phyloP scores from a whole-genome alignment of 495 filamentous ascomycete genomes.

The Platismatia glauca region DNA sequence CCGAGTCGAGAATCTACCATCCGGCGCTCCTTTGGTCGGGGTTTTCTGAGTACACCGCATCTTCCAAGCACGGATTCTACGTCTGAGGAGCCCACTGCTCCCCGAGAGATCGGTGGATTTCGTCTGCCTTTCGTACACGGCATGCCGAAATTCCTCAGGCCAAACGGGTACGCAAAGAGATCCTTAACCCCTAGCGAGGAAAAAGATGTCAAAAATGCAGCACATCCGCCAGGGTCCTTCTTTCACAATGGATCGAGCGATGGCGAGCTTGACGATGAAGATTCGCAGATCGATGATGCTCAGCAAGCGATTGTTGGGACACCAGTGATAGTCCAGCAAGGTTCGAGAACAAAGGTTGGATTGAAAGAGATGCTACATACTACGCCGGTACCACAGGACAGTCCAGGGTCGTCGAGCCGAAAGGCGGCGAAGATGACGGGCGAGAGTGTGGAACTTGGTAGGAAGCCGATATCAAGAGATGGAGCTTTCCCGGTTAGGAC shows the following conservation, averaged over 20 bases:
- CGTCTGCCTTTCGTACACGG: not conserved
- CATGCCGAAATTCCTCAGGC: constrained; percentile 4
- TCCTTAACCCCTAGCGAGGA: not conserved
- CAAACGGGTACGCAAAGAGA: not conserved
- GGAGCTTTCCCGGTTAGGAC: constrained; percentile 8
- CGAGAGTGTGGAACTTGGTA: not conserved
- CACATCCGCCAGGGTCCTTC: constrained; percentile 10
- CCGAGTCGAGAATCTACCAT: constrained; percentile 1
- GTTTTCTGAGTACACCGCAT: not conserved
- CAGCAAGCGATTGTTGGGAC: constrained; percentile 7
- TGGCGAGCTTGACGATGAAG: constrained; percentile 10
- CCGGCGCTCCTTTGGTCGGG: not conserved
- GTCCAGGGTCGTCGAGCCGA: constrained; percentile 6
- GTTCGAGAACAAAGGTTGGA: constrained; percentile 12
- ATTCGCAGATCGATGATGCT: constrained; percentile 9
- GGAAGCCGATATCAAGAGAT: not conserved
- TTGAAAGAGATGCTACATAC: constrained; percentile 17
- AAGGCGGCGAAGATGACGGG: not conserved
- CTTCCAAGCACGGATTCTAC: not conserved
- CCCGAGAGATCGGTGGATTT: not conserved
- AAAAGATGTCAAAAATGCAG: not conserved
- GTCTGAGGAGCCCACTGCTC: not conserved
- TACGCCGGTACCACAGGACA: not conserved
- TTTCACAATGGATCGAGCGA: constrained; percentile 15
- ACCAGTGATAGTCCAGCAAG: constrained; percentile 13